Base-by-base conservation (phyloP, 768 basidiomycete species). In the Gloeostereum incarnatum region DNA sequence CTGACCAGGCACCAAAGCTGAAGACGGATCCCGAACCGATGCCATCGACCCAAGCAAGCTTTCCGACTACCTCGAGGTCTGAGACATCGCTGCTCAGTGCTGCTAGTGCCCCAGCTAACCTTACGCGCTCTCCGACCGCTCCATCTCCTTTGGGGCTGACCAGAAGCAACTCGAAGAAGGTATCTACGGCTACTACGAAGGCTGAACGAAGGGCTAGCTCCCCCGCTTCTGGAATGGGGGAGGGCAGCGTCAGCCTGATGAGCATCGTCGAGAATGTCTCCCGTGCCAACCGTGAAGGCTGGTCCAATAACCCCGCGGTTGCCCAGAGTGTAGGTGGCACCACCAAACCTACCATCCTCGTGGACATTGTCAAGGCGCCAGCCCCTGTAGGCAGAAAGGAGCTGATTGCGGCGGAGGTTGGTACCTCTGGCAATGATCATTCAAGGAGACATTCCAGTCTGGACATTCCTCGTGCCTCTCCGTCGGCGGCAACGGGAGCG, bases 211-310 rank as follows among this genome's bases (percentile, higher is more conserved):
- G 46, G 11, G 33, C 45, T 6, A 52, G 49, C 17, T 43, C 49
- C 31, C 54, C 55, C 31, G 19, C 31, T 10, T 6, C 6, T 5
- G 5, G 35, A 19, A 7, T 25, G 4, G 45, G 31, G 6, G 47
- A 46, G 24, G 38, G 45, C 2, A 51, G 43, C 14, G 48, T 49
- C 27, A 79, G 70, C 30, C 55, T 83, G 51, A 77, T 84, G 78
- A 75, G 71, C 47, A 75, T 85, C 45, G 75, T 85, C 6, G 79
- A 82, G 48, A 70, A 64, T 40, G 73, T 82, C 31, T 54, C 77
- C 18, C 58, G 58, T 32, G 48, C 56, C 39, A 66, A 68, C 36
- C 52, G 61, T 39, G 38, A 46, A 18, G 42, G 35, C 9, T 43
- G 42, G 45, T n/a, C n/a, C n/a, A n/a, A n/a, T n/a, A 34, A 31